Conservation (phyloP, 345 rosid species). For the Moricandia arvensis region DNA sequence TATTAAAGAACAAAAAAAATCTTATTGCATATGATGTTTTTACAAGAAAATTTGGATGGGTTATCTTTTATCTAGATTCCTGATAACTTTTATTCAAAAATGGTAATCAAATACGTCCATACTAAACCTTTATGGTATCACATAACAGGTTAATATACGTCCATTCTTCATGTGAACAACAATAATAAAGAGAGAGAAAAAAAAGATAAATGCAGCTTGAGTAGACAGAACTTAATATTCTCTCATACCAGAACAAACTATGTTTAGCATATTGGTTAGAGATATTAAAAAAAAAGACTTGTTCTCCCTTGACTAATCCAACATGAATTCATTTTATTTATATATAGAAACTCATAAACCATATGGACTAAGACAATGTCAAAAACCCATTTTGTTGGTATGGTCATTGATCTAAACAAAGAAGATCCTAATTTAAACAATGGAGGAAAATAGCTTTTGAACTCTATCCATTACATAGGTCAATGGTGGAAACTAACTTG, state of each 20-base stretch:
- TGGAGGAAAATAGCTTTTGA: slow-evolving; percentile 28
- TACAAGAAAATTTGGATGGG: background rate
- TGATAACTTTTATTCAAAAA: background rate
- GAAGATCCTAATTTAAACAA: slow-evolving; percentile 28
- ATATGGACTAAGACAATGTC: background rate
- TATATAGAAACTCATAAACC: slow-evolving; percentile 16
- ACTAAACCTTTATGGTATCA: background rate
- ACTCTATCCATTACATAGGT: slow-evolving; percentile 16
- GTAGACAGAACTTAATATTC: background rate
- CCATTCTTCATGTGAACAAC: background rate
- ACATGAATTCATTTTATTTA: slow-evolving; percentile 13
- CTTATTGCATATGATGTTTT: background rate
- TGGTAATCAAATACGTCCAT: background rate
- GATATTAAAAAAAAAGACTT: background rate
- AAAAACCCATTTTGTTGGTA: slow-evolving; percentile 13
- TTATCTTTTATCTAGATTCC: background rate
- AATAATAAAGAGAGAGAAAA: too few relatives aligned
- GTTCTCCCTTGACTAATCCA: background rate
- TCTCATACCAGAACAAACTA: slow-evolving; percentile 15
- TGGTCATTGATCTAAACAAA: slow-evolving; percentile 28
- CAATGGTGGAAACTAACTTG: slow-evolving; percentile 30
- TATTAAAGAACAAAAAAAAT: background rate
- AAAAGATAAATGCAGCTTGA: background rate
- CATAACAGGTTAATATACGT: background rate
- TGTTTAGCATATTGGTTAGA: slow-evolving; percentile 22